Percentiles rank a stretch among this genome's conserved stretches.
Conservation (phyloP, 2,329 filamentous ascomycete species). For the Gnomoniopsis smithogilvyi region DNA sequence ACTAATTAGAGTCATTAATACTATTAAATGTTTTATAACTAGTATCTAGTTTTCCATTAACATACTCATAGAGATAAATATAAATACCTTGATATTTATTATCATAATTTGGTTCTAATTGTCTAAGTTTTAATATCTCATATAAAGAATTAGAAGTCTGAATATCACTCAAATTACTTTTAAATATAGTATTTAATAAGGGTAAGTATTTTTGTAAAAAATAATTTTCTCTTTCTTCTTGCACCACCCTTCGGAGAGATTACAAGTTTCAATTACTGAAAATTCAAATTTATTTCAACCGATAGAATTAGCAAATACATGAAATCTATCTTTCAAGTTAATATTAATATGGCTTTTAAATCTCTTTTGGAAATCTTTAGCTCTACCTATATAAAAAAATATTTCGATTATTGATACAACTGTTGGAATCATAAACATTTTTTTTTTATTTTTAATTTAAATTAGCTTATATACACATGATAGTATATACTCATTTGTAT, state of each 20-base stretch:
- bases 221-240: background rate
- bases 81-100: background rate
- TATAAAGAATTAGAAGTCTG: background rate
- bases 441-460: slow-evolving; percentile 17
- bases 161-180: background rate
- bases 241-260: background rate
- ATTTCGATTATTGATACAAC: slow-evolving; percentile 22
- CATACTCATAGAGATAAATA: background rate
- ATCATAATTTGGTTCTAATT: background rate
- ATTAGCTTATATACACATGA: slow-evolving; percentile 13
- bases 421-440: slow-evolving; percentile 24
- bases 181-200: background rate
- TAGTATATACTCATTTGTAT: background rate
- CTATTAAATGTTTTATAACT: background rate
- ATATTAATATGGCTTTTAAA: background rate
- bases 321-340: background rate
- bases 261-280: background rate
- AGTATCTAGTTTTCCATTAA: background rate
- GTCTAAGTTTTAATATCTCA: background rate
- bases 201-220: background rate
- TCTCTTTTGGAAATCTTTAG: background rate
- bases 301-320: background rate
- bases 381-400: background rate
- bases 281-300: background rate
- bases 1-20: background rate